These are phyloP conservation scores for Wallacemonas sp. DNA, from an alignment of 208 protist genomes.

Conservation along the genomic window DNA sequence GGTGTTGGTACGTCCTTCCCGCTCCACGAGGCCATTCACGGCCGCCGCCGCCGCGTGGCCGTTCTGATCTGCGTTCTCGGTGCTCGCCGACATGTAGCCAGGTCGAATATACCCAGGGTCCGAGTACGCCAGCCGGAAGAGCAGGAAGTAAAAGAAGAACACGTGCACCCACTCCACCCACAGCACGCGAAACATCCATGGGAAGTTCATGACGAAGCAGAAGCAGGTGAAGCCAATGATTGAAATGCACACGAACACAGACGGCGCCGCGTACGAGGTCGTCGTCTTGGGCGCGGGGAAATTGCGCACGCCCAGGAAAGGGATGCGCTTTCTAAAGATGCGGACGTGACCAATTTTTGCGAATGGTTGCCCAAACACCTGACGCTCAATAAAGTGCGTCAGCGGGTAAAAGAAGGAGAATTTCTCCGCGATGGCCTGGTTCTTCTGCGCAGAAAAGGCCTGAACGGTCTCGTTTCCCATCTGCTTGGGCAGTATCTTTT, in stretches of 20 bases:
- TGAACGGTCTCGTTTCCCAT: conserved; percentile 70
- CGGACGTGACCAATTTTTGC: conserved; percentile 72
- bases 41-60: neutral
- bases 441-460: conserved; percentile 62
- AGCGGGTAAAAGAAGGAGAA: conserved; percentile 74
- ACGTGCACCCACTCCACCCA: conserved; percentile 34
- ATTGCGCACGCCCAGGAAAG: conserved; percentile 56
- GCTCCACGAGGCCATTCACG: neutral
- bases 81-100: conserved; percentile 66
- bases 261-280: conserved; percentile 63
- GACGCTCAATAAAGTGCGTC: conserved; percentile 65
- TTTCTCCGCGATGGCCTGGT: conserved; percentile 54
- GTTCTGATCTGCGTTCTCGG: conserved; percentile 3
- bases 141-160: conserved; percentile 39
- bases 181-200: conserved; percentile 37
- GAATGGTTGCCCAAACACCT: conserved; percentile 72
- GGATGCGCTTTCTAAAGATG: conserved; percentile 73
- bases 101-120: conserved; percentile 83
- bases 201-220: conserved; percentile 26
- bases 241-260: conserved; percentile 26
- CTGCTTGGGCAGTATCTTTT: conserved; percentile 48
- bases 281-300: conserved; percentile 71
- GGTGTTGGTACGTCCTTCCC: neutral
- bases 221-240: conserved; percentile 40
- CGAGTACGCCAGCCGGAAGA: conserved; percentile 59